Evolutionary conservation across 1,284 basidiomycete genomes (phyloP).

Genomic region (Rhodotorula glutinis): DNA sequence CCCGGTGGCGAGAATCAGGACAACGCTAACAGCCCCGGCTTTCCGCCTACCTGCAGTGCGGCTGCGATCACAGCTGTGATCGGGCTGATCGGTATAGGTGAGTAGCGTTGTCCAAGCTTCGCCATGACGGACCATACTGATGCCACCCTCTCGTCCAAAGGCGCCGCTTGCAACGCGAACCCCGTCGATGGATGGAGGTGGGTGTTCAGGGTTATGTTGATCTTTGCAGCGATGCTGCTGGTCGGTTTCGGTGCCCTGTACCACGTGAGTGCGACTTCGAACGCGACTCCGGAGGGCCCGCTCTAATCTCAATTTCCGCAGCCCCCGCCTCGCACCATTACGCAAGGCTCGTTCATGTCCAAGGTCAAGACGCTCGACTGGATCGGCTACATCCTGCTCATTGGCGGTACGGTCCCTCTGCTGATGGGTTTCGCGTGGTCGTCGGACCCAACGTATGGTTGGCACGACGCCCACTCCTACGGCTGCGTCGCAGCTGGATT

Average conservation of each 20-base stretch:
- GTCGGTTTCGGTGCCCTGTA: conserved; percentile 8
- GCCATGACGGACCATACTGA: too few species aligned
- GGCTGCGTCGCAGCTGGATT: conserved; percentile 9
- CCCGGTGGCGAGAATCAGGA: too few species aligned
- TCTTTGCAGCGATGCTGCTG: conserved; percentile 8
- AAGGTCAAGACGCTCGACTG: conserved; percentile 13
- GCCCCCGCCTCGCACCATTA: conserved; percentile 16
- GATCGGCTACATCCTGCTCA: conserved; percentile 12
- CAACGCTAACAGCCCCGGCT: neutral
- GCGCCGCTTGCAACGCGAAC: conserved; percentile 6
- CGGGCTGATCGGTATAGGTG: conserved; percentile 12
- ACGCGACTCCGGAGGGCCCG: neutral
- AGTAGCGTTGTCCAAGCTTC: too few species aligned
- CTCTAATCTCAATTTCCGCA: neutral
- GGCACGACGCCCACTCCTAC: conserved; percentile 10
- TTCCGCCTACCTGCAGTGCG: neutral
- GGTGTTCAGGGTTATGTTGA: conserved; percentile 7
- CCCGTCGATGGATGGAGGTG: conserved; percentile 25
- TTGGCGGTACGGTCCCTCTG: conserved; percentile 8
- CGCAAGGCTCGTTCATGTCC: neutral
- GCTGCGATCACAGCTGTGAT: neutral
- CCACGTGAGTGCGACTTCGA: neutral
- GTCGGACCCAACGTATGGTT: conserved; percentile 3
- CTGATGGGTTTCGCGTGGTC: conserved; percentile 15
- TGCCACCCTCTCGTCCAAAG: too few species aligned